Base-by-base conservation (phyloP, 768 basidiomycete genomes). In the Botryobasidium botryosum region DNA sequence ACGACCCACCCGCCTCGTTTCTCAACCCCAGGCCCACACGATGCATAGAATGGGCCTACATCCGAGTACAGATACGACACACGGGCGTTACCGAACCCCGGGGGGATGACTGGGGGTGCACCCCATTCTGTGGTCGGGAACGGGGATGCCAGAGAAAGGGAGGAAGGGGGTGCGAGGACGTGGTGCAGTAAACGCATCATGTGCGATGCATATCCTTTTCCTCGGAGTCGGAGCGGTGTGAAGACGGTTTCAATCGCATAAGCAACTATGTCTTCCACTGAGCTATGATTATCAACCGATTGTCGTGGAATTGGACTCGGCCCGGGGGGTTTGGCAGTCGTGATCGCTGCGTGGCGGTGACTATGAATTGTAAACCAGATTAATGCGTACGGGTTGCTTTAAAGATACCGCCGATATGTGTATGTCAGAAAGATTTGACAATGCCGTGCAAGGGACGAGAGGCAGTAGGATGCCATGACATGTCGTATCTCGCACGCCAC, bases 181-280 rank as follows among this genome's bases (percentile, higher is more conserved):
- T 68, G 71, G 52, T 79, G 76, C 28, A 79, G 45, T 20, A 79
- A 64, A 12, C 67, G 62, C 75, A 78, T 75, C 75, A 77, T 75
- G 48, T 74, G 71, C 8, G 56, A 54, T 7, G 70, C 75, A 49
- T 75, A 78, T 17, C 40, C 40, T 13, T 42, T 42, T 13, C 26
- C 13, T 25, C 40, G 40, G 29, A 10, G 27, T 42, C 13, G 13
- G 8, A 12, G 23, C 1, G 40, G 40, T 10, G 40, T 42, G 23
- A 26, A 42, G 8, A 42, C 40, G 26, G 8, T 26, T 13, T 21
- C 40, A 26, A 42, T 42, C 23, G 24, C 40, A 29, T 42, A 42
- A 8, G 40, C 25, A 10, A 26, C 27, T 8, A 29, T 21, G 15
- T 15, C 23, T n/a, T n/a, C n/a, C n/a, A n/a, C n/a, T n/a, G n/a